A percentile compares a stretch with the other conserved stretches of the same genome.
These are phyloP conservation scores for Globisporangium cederbergense DNA, from an alignment of 352 stramenopile genomes.

Conservation along the genomic window DNA sequence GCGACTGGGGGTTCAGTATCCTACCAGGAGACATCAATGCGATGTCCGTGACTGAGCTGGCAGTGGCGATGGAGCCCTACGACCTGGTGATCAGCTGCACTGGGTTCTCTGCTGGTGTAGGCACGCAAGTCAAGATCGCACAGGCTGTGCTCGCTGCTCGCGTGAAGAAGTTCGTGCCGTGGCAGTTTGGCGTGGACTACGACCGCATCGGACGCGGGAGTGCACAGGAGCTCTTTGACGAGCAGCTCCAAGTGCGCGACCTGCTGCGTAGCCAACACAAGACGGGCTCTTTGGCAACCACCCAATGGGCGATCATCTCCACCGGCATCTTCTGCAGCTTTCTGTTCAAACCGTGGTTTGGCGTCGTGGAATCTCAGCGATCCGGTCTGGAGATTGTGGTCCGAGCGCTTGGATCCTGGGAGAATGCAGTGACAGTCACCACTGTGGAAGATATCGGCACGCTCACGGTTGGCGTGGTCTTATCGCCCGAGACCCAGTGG, in stretches of 20 bases:
- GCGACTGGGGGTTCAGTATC: not conserved
- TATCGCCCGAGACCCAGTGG: constrained; percentile 8
- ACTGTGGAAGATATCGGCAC: constrained; percentile 15
- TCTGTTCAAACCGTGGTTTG: constrained; percentile 15
- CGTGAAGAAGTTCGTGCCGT: constrained; percentile 13
- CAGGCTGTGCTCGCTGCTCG: constrained; percentile 9
- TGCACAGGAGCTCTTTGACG: constrained; percentile 17
- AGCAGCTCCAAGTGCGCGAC: constrained; percentile 18
- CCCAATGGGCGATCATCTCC: constrained; percentile 16
- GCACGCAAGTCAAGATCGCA: constrained; percentile 16
- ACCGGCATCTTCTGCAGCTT: constrained; percentile 17
- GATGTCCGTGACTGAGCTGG: not conserved
- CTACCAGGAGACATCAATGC: not conserved
- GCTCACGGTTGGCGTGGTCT: constrained; percentile 10
- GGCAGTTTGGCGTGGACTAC: constrained; percentile 20
- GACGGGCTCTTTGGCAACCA: not conserved
- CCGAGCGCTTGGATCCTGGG: constrained; percentile 13
- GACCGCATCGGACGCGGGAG: constrained; percentile 9
- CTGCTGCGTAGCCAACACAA: constrained; percentile 10
- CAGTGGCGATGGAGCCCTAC: constrained; percentile 8
- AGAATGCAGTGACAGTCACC: constrained; percentile 16
- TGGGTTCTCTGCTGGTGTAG: constrained; percentile 14
- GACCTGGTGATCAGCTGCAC: constrained; percentile 10
- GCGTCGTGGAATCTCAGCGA: constrained; percentile 9
- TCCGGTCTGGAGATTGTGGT: constrained; percentile 5